phyloP scores from a whole-genome alignment of 139 green algal species.

The Deuterostichococcus epilithicus region DNA sequence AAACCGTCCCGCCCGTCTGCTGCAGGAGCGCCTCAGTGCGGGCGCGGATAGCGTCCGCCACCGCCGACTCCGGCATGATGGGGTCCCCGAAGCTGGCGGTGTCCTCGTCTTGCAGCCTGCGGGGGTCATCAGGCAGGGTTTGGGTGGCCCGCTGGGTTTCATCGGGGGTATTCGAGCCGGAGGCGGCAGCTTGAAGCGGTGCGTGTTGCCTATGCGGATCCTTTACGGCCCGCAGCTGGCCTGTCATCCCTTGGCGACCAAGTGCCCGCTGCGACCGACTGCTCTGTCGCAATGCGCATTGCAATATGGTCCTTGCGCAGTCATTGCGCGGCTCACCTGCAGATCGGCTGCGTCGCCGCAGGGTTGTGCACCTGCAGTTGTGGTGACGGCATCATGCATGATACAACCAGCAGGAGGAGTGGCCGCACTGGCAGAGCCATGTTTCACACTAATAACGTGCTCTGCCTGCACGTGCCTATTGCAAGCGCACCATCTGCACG shows the following conservation, averaged over 20 bases:
- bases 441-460: not conserved
- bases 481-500: constrained; percentile 37
- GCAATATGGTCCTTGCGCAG: no score
- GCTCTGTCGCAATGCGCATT: no score
- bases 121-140: constrained; percentile 57
- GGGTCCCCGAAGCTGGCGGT: constrained; percentile 68
- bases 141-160: no score
- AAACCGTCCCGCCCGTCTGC: constrained; percentile 39
- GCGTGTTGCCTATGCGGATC: no score
- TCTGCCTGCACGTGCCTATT: not conserved
- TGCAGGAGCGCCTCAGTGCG: constrained; percentile 78
- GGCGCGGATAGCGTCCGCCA: constrained; percentile 75
- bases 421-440: no score
- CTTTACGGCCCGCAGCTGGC: not conserved
- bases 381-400: not conserved
- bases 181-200: no score
- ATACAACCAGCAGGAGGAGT: no score
- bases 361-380: not conserved
- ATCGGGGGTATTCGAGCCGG: no score
- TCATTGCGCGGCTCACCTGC: not conserved
- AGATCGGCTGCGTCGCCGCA: not conserved
- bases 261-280: no score
- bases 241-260: no score
- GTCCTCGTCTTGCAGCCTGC: constrained; percentile 85
- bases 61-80: constrained; percentile 67